Evolutionary conservation across 306 rosid species (phyloP).

Genomic region (Spatholobus suberectus): DNA sequence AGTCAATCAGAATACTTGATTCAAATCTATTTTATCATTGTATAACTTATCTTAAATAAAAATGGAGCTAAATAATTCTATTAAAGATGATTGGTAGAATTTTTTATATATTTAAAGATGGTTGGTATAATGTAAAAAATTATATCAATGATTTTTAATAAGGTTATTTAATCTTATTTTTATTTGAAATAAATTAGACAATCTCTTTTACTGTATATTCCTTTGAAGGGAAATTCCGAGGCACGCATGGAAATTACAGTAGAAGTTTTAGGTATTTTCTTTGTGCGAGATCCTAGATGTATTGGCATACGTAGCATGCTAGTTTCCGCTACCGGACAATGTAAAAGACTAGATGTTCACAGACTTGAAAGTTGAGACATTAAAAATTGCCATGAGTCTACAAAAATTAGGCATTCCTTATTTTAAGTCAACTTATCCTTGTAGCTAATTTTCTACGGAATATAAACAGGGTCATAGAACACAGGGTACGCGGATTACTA

Average conservation of each 20-base stretch:
- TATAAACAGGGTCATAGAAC: conserved; percentile 2
- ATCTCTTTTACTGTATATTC: no score
- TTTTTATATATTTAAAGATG: no score
- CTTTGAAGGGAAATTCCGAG: conserved; percentile 35
- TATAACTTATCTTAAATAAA: no score
- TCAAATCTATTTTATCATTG: neutral
- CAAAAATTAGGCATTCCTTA: neutral
- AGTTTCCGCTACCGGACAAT: conserved; percentile 1
- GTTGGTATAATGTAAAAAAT: no score
- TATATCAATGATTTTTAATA: no score
- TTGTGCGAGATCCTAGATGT: conserved; percentile 37
- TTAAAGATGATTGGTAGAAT: no score
- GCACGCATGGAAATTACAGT: conserved; percentile 30
- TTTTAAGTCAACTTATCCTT: conserved; percentile 39
- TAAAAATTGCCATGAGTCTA: neutral
- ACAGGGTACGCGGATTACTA: conserved; percentile 26
- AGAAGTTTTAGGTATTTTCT: neutral
- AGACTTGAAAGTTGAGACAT: conserved; percentile 1
- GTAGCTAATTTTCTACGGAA: neutral
- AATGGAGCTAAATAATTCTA: no score
- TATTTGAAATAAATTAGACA: no score
- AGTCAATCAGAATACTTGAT: neutral
- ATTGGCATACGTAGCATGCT: neutral
- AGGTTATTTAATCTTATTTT: no score
- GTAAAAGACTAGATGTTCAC: neutral